A percentile compares a stretch with the other conserved stretches of the same genome.
Conservation (phyloP, 2,329 filamentous ascomycete species). For the Aspergillus fumigatus region DNA sequence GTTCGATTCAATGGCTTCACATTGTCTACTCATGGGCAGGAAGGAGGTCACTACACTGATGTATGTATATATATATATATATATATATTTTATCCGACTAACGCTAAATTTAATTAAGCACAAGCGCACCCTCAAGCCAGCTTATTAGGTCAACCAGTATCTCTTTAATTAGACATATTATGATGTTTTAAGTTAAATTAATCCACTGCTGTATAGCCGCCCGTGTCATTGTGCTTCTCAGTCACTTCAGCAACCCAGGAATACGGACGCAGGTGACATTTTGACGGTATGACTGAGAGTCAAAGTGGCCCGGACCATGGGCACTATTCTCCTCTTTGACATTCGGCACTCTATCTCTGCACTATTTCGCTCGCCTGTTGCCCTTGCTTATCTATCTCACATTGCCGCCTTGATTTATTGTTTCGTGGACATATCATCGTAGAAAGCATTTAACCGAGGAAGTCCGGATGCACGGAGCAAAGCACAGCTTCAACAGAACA, state of each 20-base stretch:
- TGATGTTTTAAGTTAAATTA: neutral
- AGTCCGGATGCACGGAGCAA: too few species aligned
- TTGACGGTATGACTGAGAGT: neutral
- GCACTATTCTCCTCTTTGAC: neutral
- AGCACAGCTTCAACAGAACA: too few species aligned
- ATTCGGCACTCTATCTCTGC: neutral
- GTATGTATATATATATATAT: neutral
- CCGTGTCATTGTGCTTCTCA: neutral
- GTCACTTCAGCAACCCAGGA: neutral
- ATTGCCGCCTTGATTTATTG: neutral
- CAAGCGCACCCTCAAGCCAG: neutral
- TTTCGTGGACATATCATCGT: too few species aligned
- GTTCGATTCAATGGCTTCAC: too few species aligned
- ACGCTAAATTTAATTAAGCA: neutral
- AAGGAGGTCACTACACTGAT: neutral
- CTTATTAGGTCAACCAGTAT: neutral
- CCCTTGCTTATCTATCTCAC: neutral
- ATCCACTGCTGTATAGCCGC: neutral
- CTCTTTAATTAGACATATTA: neutral
- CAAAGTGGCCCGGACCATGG: neutral
- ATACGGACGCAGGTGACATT: neutral
- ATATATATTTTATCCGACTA: too few species aligned
- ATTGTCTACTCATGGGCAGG: too few species aligned
- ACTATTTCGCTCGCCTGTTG: neutral
- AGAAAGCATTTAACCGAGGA: too few species aligned